Evolutionary conservation across 78 protist genomes (phyloP).

Genomic region (Polysphondylium violaceum): DNA sequence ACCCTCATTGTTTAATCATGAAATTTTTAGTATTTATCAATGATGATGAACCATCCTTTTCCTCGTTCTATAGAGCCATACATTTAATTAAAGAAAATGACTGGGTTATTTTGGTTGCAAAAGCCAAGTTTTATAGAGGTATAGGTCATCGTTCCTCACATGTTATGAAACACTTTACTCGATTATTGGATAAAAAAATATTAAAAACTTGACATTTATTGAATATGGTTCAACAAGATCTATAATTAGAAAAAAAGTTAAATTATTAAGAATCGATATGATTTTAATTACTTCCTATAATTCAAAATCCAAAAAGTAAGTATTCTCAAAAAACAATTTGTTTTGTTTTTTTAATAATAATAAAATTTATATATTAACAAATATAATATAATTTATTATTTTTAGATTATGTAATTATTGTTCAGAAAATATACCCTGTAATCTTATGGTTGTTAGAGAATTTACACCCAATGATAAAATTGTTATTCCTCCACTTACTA

Average conservation of each 20-base stretch:
- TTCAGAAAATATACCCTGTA: constrained; percentile 14
- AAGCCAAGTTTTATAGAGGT: constrained; percentile 28
- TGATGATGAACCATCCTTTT: constrained; percentile 36
- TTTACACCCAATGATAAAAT: constrained; percentile 10
- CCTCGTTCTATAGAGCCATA: constrained; percentile 46
- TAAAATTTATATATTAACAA: not conserved
- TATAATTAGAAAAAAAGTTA: constrained; percentile 28
- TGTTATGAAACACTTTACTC: constrained; percentile 42
- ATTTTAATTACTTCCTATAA: constrained; percentile 28
- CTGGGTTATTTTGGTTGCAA: constrained; percentile 46
- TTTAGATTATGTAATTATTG: constrained; percentile 27
- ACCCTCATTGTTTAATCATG: too few relatives aligned
- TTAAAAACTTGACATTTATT: constrained; percentile 37
- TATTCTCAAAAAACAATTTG: not conserved
- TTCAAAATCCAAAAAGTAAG: constrained; percentile 34
- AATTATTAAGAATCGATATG: constrained; percentile 45
- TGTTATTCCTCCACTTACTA: constrained; percentile 1
- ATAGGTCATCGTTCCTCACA: constrained; percentile 24
- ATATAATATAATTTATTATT: not conserved
- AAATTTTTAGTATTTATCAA: constrained; percentile 42
- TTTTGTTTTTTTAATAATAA: not conserved
- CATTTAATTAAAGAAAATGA: constrained; percentile 33
- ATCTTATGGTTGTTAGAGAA: constrained; percentile 40
- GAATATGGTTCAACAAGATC: constrained; percentile 51
- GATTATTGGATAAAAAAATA: constrained; percentile 59